Percentiles rank a stretch among this genome's conserved stretches.
These are phyloP conservation scores for Cucurbita ficifolia DNA, from an alignment of 306 rosid genomes.

Conservation along the genomic window DNA sequence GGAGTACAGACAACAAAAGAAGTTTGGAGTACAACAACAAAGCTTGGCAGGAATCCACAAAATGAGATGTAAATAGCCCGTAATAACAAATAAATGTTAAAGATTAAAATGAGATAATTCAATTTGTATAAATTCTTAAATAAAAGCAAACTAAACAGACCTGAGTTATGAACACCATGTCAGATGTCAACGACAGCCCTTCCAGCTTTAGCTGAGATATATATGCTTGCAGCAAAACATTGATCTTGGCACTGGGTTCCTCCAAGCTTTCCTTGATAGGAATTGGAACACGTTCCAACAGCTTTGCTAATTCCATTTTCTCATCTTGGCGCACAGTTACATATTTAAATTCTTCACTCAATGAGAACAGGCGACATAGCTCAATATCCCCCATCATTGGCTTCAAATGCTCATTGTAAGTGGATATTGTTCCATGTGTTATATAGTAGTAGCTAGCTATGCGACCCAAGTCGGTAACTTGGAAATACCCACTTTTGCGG, in stretches of 20 bases:
- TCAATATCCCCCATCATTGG: slow-evolving; percentile 95
- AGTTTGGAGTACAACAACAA: neutral
- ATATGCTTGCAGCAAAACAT: slow-evolving; percentile 83
- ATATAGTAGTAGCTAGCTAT: slow-evolving; percentile 93
- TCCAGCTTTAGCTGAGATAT: slow-evolving; percentile 89
- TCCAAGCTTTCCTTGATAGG: slow-evolving; percentile 94
- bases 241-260: slow-evolving; percentile 95
- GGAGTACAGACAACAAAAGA: neutral
- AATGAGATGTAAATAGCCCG: neutral
- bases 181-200: slow-evolving; percentile 84
- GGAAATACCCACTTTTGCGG: slow-evolving; percentile 90
- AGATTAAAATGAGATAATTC: neutral
- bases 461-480: slow-evolving; percentile 94
- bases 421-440: slow-evolving; percentile 84
- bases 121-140: neutral
- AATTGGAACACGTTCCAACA: slow-evolving; percentile 83
- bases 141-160: slow-evolving; percentile 21
- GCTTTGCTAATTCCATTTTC: slow-evolving; percentile 82
- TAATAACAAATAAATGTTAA: neutral
- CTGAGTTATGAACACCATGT: slow-evolving; percentile 97
- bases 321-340: slow-evolving; percentile 90
- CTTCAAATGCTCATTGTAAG: slow-evolving; percentile 88
- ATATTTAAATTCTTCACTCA: slow-evolving; percentile 93
- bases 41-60: neutral
- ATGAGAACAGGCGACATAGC: slow-evolving; percentile 76